Evolutionary conservation across 2,329 filamentous ascomycete species (phyloP).

Genomic region (Dothistroma septosporum): DNA sequence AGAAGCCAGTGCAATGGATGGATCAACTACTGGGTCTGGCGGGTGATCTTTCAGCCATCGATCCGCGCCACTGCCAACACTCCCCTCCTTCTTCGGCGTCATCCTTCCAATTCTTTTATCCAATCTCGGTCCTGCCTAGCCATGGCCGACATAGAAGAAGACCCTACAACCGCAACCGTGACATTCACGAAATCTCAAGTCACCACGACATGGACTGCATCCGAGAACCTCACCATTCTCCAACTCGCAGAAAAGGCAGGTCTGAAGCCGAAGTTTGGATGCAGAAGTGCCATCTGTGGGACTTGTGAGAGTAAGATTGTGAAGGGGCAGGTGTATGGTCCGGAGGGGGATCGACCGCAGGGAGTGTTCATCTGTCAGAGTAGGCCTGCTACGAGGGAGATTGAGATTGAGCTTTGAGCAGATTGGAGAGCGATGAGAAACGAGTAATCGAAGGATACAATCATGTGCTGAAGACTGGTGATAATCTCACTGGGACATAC

Average conservation of each 20-base stretch:
- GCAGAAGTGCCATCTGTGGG: constrained; percentile 26
- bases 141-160: constrained; percentile 25
- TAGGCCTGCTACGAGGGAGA: constrained; percentile 23
- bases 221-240: constrained; percentile 23
- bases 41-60: too few relatives aligned
- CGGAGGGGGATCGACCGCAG: constrained; percentile 21
- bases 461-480: neutral
- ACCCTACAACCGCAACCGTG: constrained; percentile 11
- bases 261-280: constrained; percentile 23
- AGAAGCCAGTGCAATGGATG: neutral
- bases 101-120: too few relatives aligned
- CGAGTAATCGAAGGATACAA: neutral
- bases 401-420: constrained; percentile 25
- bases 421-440: neutral
- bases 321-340: constrained; percentile 26
- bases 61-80: too few relatives aligned
- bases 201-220: constrained; percentile 19
- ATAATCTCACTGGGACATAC: too few relatives aligned
- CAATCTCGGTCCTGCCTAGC: neutral
- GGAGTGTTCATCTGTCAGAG: constrained; percentile 27
- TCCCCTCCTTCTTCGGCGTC: too few relatives aligned
- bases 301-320: constrained; percentile 12
- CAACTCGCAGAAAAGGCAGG: constrained; percentile 26
- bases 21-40: too few relatives aligned
- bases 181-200: constrained; percentile 23